Base-by-base conservation (phyloP, 306 rosid species). In the Amphicarpaea edgeworthii region DNA sequence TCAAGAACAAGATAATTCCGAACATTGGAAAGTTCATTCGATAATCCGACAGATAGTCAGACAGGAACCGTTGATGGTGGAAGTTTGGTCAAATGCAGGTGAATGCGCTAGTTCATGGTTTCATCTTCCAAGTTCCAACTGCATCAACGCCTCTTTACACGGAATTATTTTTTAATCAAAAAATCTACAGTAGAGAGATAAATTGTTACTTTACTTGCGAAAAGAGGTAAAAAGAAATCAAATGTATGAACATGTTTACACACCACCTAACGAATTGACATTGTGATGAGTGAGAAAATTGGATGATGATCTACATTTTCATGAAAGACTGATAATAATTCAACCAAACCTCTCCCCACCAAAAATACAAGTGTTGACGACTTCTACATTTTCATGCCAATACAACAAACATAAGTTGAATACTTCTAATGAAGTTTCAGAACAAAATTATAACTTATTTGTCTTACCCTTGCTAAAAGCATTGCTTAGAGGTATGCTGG, bases 381-480 rank as follows among this genome's bases (percentile, higher is more conserved):
- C 30, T 43, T 41, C 58, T 53, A 59, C 75, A 67, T 51, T 68
- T 45, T 81, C 37, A 72, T 68, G 72, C 57, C 65, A 74, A 61
- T 62, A 73, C 83, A 77, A 68, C 49, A 77, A 72, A 43, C 47
- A 63, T 46, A 8, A 20, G 55, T 20, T 17, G 54, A 77, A 42
- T 60, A 53, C 16, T 67, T 67, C 17, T 15, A 12, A 61, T 28
- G 28, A 64, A 55, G 71, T 70, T 50, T 5, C 26, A 49, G 34
- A 67, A 47, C 63, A 49, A 47, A 26, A 47, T 46, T 30, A 28
- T n/a, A 61, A 74, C 54, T 82, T 73, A 77, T 0, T 30, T 32
- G 76, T 41, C 64, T 17, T 59, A 74, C 76, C 68, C 65, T 42
- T 43, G 82, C 17, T 60, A 50, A 81, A 28, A 60, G 58, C 60